These are phyloP conservation scores for Aspergillus fumigatiaffinis DNA, from an alignment of 2,329 filamentous ascomycete genomes.

Conservation along the genomic window DNA sequence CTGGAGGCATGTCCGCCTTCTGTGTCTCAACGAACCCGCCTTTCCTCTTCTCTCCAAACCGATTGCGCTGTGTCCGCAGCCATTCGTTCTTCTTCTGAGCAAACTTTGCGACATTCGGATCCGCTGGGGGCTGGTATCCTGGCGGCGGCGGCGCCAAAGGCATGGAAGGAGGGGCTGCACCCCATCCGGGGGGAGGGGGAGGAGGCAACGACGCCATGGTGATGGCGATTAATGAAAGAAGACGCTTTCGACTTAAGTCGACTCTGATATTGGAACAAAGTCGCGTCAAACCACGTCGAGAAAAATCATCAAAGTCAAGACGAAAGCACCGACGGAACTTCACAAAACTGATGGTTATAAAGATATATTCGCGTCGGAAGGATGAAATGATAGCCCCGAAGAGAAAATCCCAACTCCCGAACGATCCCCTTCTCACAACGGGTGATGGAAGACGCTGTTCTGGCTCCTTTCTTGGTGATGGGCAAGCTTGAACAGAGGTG, in stretches of 20 bases:
- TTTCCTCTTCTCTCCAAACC: slow-evolving; percentile 95
- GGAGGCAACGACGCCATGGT: slow-evolving; percentile 59
- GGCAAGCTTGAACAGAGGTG: slow-evolving; percentile 35
- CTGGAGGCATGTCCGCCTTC: slow-evolving; percentile 97
- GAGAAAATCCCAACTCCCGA: slow-evolving; percentile 17
- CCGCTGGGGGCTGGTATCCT: slow-evolving; percentile 73
- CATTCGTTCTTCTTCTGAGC: slow-evolving; percentile 99
- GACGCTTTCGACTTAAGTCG: slow-evolving; percentile 21
- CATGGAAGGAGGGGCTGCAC: slow-evolving; percentile 50
- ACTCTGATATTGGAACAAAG: slow-evolving; percentile 24
- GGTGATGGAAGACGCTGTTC: slow-evolving; percentile 21
- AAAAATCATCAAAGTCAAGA: slow-evolving; percentile 18
- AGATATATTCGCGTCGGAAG: slow-evolving; percentile 4
- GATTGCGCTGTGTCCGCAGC: slow-evolving; percentile 83
- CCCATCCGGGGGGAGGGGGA: slow-evolving; percentile 67
- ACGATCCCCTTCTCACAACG: slow-evolving; percentile 28
- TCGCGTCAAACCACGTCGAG: slow-evolving; percentile 31
- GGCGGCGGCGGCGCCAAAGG: slow-evolving; percentile 72
- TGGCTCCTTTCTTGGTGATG: slow-evolving; percentile 18
- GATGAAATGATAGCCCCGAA: slow-evolving; percentile 12
- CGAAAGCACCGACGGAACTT: slow-evolving; percentile 13
- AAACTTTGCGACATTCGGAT: slow-evolving; percentile 88
- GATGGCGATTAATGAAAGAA: slow-evolving; percentile 21
- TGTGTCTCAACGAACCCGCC: slow-evolving; percentile 96
- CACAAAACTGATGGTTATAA: not conserved